Evolutionary conservation across 148 eudicot species (phyloP).

Genomic region (Gaultheria prostrata): DNA sequence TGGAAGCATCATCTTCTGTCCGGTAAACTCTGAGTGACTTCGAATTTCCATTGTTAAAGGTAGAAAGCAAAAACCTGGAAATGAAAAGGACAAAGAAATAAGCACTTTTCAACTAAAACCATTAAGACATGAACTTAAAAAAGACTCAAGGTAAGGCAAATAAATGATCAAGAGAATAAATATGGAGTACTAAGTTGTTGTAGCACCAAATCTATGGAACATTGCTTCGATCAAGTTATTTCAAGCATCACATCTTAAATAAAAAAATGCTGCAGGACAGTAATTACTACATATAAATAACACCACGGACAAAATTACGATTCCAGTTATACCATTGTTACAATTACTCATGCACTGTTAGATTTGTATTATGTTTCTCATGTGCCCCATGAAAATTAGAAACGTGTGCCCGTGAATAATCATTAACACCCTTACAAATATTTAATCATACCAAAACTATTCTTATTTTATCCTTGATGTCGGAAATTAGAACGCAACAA

Average conservation of each 20-base stretch:
- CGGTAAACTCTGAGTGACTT: conserved; percentile 15
- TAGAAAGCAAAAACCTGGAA: conserved; percentile 10
- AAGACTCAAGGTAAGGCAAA: not conserved
- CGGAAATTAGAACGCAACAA: not conserved
- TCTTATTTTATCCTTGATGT: not conserved
- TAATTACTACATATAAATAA: not conserved
- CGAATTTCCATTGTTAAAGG: conserved; percentile 18
- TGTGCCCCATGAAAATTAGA: not conserved
- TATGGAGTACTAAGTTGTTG: not conserved
- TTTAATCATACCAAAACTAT: not conserved
- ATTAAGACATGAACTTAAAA: not conserved
- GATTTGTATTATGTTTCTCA: not conserved
- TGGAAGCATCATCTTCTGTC: conserved; percentile 32
- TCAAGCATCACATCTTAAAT: not conserved
- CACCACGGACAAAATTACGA: not conserved
- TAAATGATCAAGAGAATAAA: not conserved
- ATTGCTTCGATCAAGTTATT: not conserved
- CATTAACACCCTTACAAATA: not conserved
- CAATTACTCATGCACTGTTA: no score
- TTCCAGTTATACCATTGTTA: not conserved
- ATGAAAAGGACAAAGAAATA: not conserved
- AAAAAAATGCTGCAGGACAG: not conserved
- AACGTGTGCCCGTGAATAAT: not conserved
- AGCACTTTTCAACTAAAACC: not conserved
- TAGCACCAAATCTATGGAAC: not conserved